Conservation (phyloP, 2,329 filamentous ascomycete genomes). For the Diaporthe destruens region DNA sequence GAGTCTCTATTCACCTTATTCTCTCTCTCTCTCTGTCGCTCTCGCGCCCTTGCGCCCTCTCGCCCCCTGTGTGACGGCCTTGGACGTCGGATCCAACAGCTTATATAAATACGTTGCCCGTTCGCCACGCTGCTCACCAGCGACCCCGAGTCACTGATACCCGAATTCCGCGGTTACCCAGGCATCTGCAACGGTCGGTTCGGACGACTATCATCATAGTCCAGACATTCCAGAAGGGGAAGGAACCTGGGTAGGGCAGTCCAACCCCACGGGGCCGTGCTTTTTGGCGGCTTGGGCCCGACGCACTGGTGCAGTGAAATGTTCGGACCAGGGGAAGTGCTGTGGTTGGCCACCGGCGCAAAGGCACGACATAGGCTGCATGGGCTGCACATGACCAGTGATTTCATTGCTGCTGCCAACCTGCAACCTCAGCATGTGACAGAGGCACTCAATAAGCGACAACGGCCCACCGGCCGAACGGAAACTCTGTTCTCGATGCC, state of each 20-base stretch:
- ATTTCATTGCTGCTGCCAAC: neutral
- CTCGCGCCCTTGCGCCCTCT: neutral
- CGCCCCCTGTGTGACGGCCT: neutral
- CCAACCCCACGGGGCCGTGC: slow-evolving; percentile 19
- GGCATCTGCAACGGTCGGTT: slow-evolving; percentile 12
- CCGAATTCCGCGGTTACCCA: slow-evolving; percentile 16
- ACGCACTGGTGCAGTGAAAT: slow-evolving; percentile 16
- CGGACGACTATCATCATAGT: too few species aligned
- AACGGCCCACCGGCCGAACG: slow-evolving; percentile 35
- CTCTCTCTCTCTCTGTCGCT: too few species aligned
- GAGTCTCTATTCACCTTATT: too few species aligned
- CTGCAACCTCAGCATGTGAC: slow-evolving; percentile 35
- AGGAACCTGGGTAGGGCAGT: neutral
- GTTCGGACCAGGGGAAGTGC: slow-evolving; percentile 40
- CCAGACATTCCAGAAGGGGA: slow-evolving; percentile 10
- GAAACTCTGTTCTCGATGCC: slow-evolving; percentile 20
- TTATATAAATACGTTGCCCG: neutral
- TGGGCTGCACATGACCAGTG: slow-evolving; percentile 16
- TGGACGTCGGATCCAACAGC: neutral
- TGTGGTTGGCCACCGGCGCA: slow-evolving; percentile 40
- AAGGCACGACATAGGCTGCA: slow-evolving; percentile 31
- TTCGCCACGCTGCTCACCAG: slow-evolving; percentile 2
- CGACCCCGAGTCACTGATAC: neutral
- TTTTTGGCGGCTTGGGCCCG: slow-evolving; percentile 22
- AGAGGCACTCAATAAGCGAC: slow-evolving; percentile 1